A percentile compares a stretch with the other conserved stretches of the same genome.
Conservation (phyloP, 352 stramenopile species). For the Pythium periplocum region DNA sequence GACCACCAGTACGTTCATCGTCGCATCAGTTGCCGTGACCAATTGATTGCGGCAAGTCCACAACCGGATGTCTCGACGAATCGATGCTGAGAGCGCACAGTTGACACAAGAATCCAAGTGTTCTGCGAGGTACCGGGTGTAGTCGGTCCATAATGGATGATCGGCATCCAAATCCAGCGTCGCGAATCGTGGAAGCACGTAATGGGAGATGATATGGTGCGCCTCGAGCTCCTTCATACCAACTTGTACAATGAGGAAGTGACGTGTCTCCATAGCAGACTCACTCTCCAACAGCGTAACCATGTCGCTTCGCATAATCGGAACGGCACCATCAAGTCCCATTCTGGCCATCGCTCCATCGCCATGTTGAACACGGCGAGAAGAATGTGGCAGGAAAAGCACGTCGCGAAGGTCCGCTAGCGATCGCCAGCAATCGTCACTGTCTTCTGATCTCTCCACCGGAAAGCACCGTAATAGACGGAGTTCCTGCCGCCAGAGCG, state of each 20-base stretch:
- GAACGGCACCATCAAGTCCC: neutral
- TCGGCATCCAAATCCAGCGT: neutral
- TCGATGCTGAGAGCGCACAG: neutral
- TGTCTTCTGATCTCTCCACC: constrained; percentile 24
- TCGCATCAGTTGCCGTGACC: neutral
- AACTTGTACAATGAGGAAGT: constrained; percentile 49
- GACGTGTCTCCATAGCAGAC: constrained; percentile 12
- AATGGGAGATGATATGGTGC: constrained; percentile 63
- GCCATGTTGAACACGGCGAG: too few relatives aligned
- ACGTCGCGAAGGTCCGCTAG: constrained; percentile 8
- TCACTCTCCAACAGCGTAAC: neutral
- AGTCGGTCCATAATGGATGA: constrained; percentile 3
- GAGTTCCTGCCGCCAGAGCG: constrained; percentile 53
- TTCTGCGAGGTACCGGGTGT: constrained; percentile 12
- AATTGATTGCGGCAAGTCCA: neutral
- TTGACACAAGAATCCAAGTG: constrained; percentile 2
- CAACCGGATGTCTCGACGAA: neutral
- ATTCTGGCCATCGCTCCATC: too few relatives aligned
- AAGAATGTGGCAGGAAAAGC: constrained; percentile 5
- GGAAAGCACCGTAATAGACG: constrained; percentile 72
- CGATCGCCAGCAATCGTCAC: constrained; percentile 5
- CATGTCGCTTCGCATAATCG: neutral
- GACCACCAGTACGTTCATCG: constrained; percentile 4
- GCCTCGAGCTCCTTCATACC: constrained; percentile 61
- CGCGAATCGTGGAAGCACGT: constrained; percentile 49